Percentiles rank a stretch among this genome's conserved stretches.
Evolutionary conservation across 176 grass and related monocot genomes (phyloP).

Genomic region (Elaeis guineensis): DNA sequence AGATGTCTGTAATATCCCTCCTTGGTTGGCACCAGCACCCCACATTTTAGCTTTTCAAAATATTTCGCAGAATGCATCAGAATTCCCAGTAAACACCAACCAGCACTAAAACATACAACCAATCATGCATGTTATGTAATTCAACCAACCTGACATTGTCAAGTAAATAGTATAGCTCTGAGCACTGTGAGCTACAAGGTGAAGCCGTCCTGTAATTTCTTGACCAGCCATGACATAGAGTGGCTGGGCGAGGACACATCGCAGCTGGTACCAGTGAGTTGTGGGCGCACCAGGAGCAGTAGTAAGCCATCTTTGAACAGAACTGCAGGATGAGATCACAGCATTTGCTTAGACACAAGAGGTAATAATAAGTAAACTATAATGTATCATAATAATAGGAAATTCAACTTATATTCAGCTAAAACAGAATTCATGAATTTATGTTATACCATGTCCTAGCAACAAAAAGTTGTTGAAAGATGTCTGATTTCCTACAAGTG

Average conservation of each 20-base stretch:
- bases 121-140: background rate
- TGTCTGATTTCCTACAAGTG: too few relatives aligned
- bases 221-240: conserved; percentile 99
- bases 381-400: too few relatives aligned
- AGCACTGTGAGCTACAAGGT: conserved; percentile 70
- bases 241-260: conserved; percentile 88
- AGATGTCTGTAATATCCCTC: too few relatives aligned
- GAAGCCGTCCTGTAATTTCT: conserved; percentile 89
- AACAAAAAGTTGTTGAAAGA: too few relatives aligned
- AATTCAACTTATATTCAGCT: too few relatives aligned
- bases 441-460: too few relatives aligned
- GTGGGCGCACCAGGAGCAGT: conserved; percentile 90
- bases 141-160: conserved; percentile 71
- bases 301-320: conserved; percentile 89
- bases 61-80: background rate
- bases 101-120: background rate
- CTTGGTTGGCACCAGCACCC: conserved; percentile 54
- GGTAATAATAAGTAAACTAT: too few relatives aligned
- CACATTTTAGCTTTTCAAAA: conserved; percentile 83
- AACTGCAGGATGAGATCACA: conserved; percentile 34
- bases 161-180: conserved; percentile 96
- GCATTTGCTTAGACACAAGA: too few relatives aligned
- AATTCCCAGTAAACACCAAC: background rate
- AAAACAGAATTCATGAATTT: too few relatives aligned
- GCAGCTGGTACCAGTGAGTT: conserved; percentile 96